Evolutionary conservation across 441 rosid species (phyloP).

Genomic region (Adansonia grandidieri): DNA sequence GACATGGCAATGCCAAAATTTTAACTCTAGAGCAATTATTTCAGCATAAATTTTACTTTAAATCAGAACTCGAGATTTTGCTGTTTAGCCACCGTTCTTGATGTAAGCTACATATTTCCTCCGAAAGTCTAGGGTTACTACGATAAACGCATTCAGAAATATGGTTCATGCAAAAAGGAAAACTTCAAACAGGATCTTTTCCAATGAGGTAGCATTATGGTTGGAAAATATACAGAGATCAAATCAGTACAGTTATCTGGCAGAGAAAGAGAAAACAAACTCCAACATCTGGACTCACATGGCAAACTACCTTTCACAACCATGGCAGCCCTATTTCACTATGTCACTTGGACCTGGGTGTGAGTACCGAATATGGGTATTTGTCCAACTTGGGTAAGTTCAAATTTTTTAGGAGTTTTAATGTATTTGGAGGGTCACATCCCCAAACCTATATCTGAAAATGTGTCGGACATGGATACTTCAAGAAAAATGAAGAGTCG

Average conservation of each 20-base stretch:
- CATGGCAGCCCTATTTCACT: neutral
- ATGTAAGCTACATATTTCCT: conserved; percentile 2
- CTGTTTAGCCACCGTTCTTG: neutral
- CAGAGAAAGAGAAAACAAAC: neutral
- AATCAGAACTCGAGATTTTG: neutral
- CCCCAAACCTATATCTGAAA: no score
- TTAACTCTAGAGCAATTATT: neutral
- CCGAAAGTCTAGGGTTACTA: neutral
- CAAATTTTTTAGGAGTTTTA: no score
- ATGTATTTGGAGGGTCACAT: no score
- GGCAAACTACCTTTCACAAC: neutral
- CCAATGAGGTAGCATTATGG: neutral
- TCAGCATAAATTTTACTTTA: neutral
- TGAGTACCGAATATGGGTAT: no score
- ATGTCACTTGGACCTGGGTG: no score
- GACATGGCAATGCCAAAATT: neutral
- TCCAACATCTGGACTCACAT: neutral
- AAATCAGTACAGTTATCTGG: neutral
- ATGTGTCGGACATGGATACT: no score
- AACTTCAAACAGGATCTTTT: no score
- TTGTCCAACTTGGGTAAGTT: no score
- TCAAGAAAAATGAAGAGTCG: no score
- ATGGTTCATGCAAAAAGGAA: neutral
- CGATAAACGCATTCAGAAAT: neutral
- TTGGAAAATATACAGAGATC: neutral